A percentile compares a stretch with the other conserved stretches of the same genome.
These are phyloP conservation scores for Suillus brevipes DNA, from an alignment of 768 basidiomycete genomes.

Conservation along the genomic window DNA sequence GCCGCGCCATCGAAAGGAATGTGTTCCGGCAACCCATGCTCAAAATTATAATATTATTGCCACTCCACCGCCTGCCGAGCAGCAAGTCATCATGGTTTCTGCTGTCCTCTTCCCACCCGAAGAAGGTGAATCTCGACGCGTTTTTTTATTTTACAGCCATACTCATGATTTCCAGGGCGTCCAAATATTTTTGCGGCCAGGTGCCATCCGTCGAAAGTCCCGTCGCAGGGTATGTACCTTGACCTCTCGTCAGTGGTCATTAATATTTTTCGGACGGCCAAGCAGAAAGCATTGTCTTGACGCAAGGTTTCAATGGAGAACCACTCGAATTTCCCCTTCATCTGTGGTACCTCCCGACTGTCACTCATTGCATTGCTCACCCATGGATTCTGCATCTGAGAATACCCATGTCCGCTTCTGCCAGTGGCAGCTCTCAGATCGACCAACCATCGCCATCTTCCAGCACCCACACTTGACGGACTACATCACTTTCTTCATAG, in stretches of 20 bases:
- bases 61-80: slow-evolving; percentile 71
- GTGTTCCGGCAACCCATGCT: slow-evolving; percentile 50
- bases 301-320: slow-evolving; percentile 82
- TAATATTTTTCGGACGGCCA: slow-evolving; percentile 63
- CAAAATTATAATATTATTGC: slow-evolving; percentile 69
- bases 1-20: slow-evolving; percentile 72
- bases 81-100: slow-evolving; percentile 63
- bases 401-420: background rate
- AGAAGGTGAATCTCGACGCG: slow-evolving; percentile 53
- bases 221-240: slow-evolving; percentile 73
- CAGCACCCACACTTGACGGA: background rate
- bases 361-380: slow-evolving; percentile 54
- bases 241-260: slow-evolving; percentile 61
- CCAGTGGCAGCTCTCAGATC: background rate
- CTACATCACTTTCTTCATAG: background rate
- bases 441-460: background rate
- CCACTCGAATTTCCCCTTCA: slow-evolving; percentile 82
- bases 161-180: slow-evolving; percentile 50
- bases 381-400: slow-evolving; percentile 37
- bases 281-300: slow-evolving; percentile 67
- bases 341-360: slow-evolving; percentile 75
- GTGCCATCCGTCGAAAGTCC: slow-evolving; percentile 70
- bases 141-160: slow-evolving; percentile 7
- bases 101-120: slow-evolving; percentile 76
- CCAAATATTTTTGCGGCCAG: slow-evolving; percentile 69